Conservation (phyloP, 2,329 filamentous ascomycete genomes). For the Sarocladium strictum region DNA sequence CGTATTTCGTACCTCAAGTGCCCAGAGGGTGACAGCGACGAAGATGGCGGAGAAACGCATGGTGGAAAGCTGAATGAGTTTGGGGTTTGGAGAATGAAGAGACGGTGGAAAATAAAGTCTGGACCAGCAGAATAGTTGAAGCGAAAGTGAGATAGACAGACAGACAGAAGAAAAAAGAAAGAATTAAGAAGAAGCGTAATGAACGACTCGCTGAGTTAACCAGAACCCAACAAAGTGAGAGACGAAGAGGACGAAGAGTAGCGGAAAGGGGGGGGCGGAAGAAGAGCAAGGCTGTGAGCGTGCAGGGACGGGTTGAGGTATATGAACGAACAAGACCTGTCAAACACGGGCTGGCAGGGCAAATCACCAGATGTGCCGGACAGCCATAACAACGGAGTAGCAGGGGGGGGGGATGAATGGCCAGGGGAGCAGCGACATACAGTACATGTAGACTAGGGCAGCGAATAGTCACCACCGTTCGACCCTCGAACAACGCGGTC, state of each 20-base stretch:
- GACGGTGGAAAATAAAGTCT: neutral
- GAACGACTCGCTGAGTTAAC: slow-evolving; percentile 5
- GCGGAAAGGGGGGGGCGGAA: no score
- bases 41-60: slow-evolving; percentile 16
- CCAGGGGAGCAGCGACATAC: no score
- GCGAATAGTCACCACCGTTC: neutral
- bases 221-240: neutral
- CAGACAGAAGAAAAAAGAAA: no score
- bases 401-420: no score
- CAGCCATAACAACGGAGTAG: no score
- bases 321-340: no score
- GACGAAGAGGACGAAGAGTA: neutral
- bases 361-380: no score
- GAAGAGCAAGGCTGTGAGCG: neutral
- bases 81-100: no score
- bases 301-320: neutral
- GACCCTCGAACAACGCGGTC: neutral
- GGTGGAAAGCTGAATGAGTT: no score
- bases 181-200: neutral
- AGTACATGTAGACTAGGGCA: no score
- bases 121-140: slow-evolving; percentile 1
- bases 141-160: no score
- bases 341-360: no score
- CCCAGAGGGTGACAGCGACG: neutral
- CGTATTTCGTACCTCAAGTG: slow-evolving; percentile 4